Evolutionary conservation across 768 basidiomycete species (phyloP).

Genomic region (Megacollybia marginata): DNA sequence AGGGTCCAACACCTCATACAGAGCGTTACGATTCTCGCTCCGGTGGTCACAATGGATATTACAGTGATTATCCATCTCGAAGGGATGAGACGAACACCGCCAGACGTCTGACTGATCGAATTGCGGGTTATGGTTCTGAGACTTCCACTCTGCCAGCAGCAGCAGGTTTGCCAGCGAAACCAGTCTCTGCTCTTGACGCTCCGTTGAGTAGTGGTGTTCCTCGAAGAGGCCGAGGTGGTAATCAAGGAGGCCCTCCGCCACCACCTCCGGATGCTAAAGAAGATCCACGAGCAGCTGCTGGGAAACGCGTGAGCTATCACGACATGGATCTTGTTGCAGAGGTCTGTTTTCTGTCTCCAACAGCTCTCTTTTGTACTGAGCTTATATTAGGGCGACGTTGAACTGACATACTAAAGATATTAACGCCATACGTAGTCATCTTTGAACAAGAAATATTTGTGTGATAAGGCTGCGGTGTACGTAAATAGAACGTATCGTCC

Average conservation of each 20-base stretch:
- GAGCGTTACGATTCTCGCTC: conserved; percentile 29
- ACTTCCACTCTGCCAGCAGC: conserved; percentile 48
- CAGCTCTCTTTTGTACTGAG: conserved; percentile 1
- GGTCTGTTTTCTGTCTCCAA: conserved; percentile 27
- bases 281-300: conserved; percentile 86
- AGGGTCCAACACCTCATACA: conserved; percentile 36
- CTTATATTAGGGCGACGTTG: conserved; percentile 46
- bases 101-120: conserved; percentile 70
- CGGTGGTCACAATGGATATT: conserved; percentile 29
- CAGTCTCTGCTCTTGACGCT: conserved; percentile 43
- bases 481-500: too few species aligned
- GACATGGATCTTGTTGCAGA: conserved; percentile 94
- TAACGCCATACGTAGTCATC: background rate
- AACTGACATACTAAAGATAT: conserved; percentile 32
- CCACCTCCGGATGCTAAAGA: conserved; percentile 87
- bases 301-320: conserved; percentile 87
- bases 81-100: conserved; percentile 53
- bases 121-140: conserved; percentile 65
- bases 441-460: background rate
- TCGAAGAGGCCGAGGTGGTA: conserved; percentile 26
- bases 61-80: conserved; percentile 38
- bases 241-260: conserved; percentile 57
- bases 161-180: conserved; percentile 74
- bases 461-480: too few species aligned
- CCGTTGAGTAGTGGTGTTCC: conserved; percentile 46